A percentile compares a stretch with the other conserved stretches of the same genome.
These are phyloP conservation scores for Tuctoria greenei DNA, from an alignment of 176 grass and related monocot genomes.

Conservation along the genomic window DNA sequence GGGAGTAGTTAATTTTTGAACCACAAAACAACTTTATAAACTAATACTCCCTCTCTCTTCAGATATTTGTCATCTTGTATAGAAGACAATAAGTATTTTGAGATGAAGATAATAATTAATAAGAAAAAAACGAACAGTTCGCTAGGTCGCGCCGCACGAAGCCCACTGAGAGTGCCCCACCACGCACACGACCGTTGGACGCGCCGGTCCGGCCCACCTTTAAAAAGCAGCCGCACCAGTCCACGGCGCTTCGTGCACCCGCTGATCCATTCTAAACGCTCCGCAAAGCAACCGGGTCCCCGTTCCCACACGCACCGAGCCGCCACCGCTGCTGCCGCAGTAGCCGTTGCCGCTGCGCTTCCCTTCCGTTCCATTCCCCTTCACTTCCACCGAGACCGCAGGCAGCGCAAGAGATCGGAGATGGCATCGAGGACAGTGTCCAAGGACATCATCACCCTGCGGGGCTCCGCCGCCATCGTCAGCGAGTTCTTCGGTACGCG, in stretches of 20 bases:
- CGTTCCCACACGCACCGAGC: neutral
- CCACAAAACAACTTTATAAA: too few species aligned
- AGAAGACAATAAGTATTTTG: too few species aligned
- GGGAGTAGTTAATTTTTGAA: too few species aligned
- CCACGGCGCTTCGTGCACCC: neutral
- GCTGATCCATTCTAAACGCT: constrained; percentile 31
- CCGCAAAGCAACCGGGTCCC: neutral
- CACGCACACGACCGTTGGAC: constrained; percentile 48
- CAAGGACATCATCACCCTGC: constrained; percentile 99
- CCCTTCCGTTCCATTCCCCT: neutral
- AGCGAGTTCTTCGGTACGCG: constrained; percentile 93
- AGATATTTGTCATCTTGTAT: too few species aligned
- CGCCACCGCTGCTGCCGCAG: constrained; percentile 8
- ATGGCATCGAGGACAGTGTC: constrained; percentile 85
- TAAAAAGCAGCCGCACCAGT: constrained; percentile 20
- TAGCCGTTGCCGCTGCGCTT: constrained; percentile 33
- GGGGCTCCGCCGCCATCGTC: constrained; percentile 92
- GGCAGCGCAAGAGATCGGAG: too few species aligned
- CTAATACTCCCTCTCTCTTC: too few species aligned
- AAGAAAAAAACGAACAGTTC: neutral
- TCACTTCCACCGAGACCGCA: neutral
- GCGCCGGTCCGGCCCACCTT: constrained; percentile 39
- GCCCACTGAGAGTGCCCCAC: constrained; percentile 30
- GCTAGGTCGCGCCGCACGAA: constrained; percentile 5
- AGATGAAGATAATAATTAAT: too few species aligned